Base-by-base conservation (phyloP, 2,329 filamentous ascomycete species). In the Pseudogymnoascus sp. region DNA sequence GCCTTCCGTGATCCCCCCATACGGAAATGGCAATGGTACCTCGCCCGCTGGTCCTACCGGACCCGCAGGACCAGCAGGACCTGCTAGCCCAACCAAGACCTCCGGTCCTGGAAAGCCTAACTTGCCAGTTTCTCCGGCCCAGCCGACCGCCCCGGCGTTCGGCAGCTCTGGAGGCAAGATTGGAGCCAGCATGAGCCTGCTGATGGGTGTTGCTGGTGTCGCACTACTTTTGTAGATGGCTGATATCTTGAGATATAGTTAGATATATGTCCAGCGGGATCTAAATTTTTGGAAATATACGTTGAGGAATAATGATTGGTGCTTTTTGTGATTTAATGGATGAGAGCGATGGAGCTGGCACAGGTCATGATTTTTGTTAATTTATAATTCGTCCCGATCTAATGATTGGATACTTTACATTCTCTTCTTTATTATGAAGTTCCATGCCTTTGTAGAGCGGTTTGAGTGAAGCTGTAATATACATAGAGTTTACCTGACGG, bases 341-440 rank as follows among this genome's bases (percentile, higher is more conserved):
- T 54, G 29, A 33, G 15, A 11, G 47, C 8, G 47, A 11, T 26
- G 15, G n/a, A 54, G 9, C 47, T 17, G 26, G 29, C 29, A 21
- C 47, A 54, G 47, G 8, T 54, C 47, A 54, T 54, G 47, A 54
- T 54, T 33, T 33, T 54, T 54, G 47, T 54, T 54, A 33, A 54
- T 21, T 54, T 54, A 33, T 33, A 54, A 54, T 54, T 54, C 47
- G 8, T 54, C 47, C 47, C 29, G 47, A 54, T 54, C 21, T 54
- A 33, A 54, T 29, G 47, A 54, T 54, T 33, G 47, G 47, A 33
- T 54, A 54, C 29, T 33, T 54, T 54, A 54, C 9, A 54, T 54
- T 54, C 47, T 33, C 47, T 54, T 54, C 47, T 33, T 33, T 15
- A 54, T 17, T n/a, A 33, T 17, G 9, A 9, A 13, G 13, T 33